These are phyloP conservation scores for Echites panduratus DNA, from an alignment of 257 asterid genomes.

Conservation along the genomic window DNA sequence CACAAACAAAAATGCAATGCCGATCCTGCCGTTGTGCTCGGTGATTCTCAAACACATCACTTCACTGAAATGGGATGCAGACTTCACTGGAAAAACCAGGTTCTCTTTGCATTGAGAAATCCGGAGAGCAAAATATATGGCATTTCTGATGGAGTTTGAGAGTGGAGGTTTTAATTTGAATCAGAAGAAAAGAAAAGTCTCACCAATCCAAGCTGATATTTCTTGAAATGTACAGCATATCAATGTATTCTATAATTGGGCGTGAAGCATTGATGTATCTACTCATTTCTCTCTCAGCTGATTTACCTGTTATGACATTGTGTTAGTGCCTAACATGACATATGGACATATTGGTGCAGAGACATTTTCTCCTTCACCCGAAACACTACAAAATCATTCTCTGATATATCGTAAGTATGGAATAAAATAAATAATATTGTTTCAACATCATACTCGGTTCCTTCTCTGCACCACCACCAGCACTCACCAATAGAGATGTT, in stretches of 20 bases:
- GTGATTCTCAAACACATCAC: background rate
- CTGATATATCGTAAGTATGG: background rate
- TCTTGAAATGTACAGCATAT: constrained; percentile 55
- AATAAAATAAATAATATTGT: too few species aligned
- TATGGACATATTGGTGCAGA: background rate
- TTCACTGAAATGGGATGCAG: background rate
- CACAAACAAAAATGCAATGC: background rate
- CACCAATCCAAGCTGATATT: constrained; percentile 80
- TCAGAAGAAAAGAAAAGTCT: constrained; percentile 3
- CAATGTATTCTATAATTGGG: constrained; percentile 78
- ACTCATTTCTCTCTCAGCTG: constrained; percentile 71
- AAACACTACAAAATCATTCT: background rate
- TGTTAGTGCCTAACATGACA: background rate
- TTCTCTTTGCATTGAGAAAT: background rate
- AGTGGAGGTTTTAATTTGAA: background rate
- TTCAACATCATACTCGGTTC: background rate
- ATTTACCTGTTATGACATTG: constrained; percentile 40
- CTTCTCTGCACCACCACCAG: background rate
- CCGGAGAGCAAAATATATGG: background rate
- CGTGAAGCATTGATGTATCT: constrained; percentile 73
- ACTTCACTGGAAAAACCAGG: background rate
- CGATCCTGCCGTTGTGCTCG: background rate
- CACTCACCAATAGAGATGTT: background rate
- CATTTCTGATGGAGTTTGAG: background rate
- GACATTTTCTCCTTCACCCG: background rate